Conservation (phyloP, 2,329 filamentous ascomycete genomes). For the Hymenoscyphus occultus region DNA sequence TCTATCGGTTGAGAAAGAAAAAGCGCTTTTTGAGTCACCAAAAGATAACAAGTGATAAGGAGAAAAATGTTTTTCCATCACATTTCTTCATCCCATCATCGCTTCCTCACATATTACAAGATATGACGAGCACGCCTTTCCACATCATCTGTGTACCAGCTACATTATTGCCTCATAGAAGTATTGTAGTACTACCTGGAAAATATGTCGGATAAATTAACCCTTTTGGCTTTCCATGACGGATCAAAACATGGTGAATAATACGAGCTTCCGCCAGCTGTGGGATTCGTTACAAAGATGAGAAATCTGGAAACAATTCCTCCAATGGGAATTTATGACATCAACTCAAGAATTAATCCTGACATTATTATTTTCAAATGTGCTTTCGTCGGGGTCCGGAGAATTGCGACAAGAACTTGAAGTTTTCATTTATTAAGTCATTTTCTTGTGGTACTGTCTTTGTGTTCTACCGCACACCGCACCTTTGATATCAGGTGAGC, state of each 20-base stretch:
- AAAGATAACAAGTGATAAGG: neutral
- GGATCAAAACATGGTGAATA: neutral
- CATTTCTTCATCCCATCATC: conserved; percentile 3
- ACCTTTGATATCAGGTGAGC: too few relatives aligned
- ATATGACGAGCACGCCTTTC: neutral
- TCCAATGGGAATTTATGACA: neutral
- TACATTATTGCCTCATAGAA: neutral
- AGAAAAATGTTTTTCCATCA: neutral
- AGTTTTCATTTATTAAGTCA: neutral
- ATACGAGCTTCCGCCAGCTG: neutral
- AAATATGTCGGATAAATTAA: neutral
- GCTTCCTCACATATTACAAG: neutral
- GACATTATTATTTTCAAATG: neutral
- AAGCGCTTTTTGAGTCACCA: neutral
- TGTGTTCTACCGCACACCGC: too few relatives aligned
- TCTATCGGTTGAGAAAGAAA: neutral
- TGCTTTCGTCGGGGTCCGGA: neutral
- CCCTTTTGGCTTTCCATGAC: neutral
- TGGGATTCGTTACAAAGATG: neutral
- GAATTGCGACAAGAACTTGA: neutral
- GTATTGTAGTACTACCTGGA: neutral
- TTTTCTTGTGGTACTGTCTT: too few relatives aligned
- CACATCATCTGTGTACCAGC: neutral
- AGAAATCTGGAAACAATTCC: neutral
- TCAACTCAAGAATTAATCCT: neutral